phyloP scores from a whole-genome alignment of 2,329 filamentous ascomycete genomes.

The Capronia coronata region DNA sequence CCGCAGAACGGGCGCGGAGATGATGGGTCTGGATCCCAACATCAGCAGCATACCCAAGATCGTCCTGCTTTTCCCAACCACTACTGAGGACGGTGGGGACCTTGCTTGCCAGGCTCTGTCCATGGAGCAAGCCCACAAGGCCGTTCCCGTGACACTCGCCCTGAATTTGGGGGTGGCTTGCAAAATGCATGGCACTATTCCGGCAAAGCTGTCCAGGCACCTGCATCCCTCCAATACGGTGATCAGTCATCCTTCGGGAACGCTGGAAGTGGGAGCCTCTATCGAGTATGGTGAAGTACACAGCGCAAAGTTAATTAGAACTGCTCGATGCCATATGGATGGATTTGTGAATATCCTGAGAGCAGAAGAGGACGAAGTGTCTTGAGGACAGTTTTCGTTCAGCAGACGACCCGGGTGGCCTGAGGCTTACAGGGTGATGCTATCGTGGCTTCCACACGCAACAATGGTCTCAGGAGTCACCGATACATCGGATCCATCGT shows the following conservation, averaged over 20 bases:
- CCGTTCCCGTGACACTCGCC: slow-evolving; percentile 51
- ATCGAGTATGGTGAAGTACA: slow-evolving; percentile 14
- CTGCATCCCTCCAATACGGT: slow-evolving; percentile 31
- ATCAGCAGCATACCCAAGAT: slow-evolving; percentile 46
- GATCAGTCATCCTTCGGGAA: slow-evolving; percentile 45
- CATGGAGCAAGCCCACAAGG: slow-evolving; percentile 52
- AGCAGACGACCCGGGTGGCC: no score
- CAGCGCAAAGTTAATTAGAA: slow-evolving; percentile 22
- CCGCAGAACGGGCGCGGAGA: slow-evolving; percentile 50
- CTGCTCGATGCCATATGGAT: slow-evolving; percentile 25
- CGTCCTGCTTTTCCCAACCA: slow-evolving; percentile 59
- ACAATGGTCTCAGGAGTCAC: no score
- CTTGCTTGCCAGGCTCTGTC: slow-evolving; percentile 47
- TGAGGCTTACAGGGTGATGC: no score
- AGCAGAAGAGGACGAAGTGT: background rate
- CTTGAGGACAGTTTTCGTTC: background rate
- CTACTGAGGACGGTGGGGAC: slow-evolving; percentile 42
- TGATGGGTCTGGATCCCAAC: slow-evolving; percentile 54
- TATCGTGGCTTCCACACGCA: no score
- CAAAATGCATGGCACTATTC: slow-evolving; percentile 40
- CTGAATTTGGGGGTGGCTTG: slow-evolving; percentile 47
- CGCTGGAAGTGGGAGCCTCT: slow-evolving; percentile 20
- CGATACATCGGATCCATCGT: no score
- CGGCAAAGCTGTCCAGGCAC: slow-evolving; percentile 30
- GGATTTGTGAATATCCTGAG: slow-evolving; percentile 18